Evolutionary conservation across 805 yeast genomes (phyloP).

Genomic region (Ogataea corticis): DNA sequence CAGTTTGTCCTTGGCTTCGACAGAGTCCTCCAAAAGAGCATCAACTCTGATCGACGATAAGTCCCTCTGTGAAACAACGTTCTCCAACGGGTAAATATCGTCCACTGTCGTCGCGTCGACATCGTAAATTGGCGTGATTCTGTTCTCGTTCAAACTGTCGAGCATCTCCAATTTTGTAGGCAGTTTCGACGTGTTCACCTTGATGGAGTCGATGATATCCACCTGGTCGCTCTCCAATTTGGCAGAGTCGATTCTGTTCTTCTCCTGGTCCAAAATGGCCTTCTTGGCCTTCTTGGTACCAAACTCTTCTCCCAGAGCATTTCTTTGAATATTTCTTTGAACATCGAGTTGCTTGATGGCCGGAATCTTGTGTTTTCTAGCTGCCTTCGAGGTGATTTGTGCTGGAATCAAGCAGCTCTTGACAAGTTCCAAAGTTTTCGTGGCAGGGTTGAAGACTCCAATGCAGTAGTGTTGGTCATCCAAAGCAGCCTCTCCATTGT

Average conservation of each 20-base stretch:
- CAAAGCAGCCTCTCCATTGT: constrained; percentile 54
- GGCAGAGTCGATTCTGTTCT: constrained; percentile 85
- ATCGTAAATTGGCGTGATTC: constrained; percentile 82
- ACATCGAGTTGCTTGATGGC: constrained; percentile 54
- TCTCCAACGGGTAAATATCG: constrained; percentile 74
- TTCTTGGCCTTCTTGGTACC: constrained; percentile 97
- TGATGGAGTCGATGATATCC: constrained; percentile 81
- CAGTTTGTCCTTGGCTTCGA: constrained; percentile 46
- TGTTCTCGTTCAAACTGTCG: constrained; percentile 56
- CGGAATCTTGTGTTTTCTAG: constrained; percentile 61
- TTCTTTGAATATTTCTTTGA: constrained; percentile 62
- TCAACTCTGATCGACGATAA: constrained; percentile 63
- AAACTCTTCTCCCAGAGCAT: constrained; percentile 89
- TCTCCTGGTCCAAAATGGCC: constrained; percentile 76
- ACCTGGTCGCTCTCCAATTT: constrained; percentile 66
- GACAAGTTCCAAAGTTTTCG: constrained; percentile 62
- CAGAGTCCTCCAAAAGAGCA: constrained; percentile 54
- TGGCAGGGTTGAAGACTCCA: constrained; percentile 75
- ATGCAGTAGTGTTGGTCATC: constrained; percentile 60
- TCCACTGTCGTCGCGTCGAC: constrained; percentile 79
- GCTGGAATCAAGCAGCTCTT: constrained; percentile 63
- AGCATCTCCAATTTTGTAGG: constrained; percentile 71
- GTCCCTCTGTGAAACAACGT: constrained; percentile 69
- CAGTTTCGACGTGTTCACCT: constrained; percentile 63
- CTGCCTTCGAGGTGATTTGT: constrained; percentile 61